Percentiles rank a stretch among this genome's conserved stretches.
Evolutionary conservation across 352 stramenopile species (phyloP).

Genomic region (Achlya hypogyna): DNA sequence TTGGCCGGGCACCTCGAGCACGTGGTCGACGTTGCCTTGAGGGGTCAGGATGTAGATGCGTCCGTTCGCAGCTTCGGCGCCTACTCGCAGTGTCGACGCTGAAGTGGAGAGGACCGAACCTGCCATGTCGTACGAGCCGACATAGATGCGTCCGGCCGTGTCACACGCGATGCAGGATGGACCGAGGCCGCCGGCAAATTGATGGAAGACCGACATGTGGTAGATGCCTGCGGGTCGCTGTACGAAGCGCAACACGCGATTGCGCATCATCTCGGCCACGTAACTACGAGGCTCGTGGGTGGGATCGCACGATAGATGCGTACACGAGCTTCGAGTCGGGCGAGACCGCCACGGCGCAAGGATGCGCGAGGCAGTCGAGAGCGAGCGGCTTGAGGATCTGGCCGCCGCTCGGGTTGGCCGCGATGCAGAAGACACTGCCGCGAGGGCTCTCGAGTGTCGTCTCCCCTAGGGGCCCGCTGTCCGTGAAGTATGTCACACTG

Average conservation of each 20-base stretch:
- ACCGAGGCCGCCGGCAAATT: slow-evolving; percentile 71
- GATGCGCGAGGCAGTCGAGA: slow-evolving; percentile 71
- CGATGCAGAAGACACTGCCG: slow-evolving; percentile 74
- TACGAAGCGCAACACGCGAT: slow-evolving; percentile 62
- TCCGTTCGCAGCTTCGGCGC: slow-evolving; percentile 23
- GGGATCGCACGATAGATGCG: not conserved
- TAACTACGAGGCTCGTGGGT: slow-evolving; percentile 26
- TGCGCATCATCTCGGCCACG: slow-evolving; percentile 65
- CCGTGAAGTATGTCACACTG: slow-evolving; percentile 71
- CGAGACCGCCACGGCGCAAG: slow-evolving; percentile 47
- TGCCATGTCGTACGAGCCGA: slow-evolving; percentile 79
- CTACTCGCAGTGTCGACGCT: not conserved
- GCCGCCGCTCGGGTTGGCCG: slow-evolving; percentile 45
- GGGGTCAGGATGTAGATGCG: slow-evolving; percentile 59
- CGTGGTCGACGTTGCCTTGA: slow-evolving; percentile 39
- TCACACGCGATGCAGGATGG: slow-evolving; percentile 66
- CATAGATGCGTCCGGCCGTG: slow-evolving; percentile 49
- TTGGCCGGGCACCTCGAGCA: slow-evolving; percentile 41
- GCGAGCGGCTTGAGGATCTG: slow-evolving; percentile 63
- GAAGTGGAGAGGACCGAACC: slow-evolving; percentile 27
- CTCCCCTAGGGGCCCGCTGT: slow-evolving; percentile 76
- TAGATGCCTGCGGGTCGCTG: slow-evolving; percentile 57
- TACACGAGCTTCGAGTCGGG: slow-evolving; percentile 38
- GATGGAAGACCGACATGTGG: slow-evolving; percentile 71
- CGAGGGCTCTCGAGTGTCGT: slow-evolving; percentile 69